Conservation (phyloP, 352 stramenopile species). For the Pythium biforme region DNA sequence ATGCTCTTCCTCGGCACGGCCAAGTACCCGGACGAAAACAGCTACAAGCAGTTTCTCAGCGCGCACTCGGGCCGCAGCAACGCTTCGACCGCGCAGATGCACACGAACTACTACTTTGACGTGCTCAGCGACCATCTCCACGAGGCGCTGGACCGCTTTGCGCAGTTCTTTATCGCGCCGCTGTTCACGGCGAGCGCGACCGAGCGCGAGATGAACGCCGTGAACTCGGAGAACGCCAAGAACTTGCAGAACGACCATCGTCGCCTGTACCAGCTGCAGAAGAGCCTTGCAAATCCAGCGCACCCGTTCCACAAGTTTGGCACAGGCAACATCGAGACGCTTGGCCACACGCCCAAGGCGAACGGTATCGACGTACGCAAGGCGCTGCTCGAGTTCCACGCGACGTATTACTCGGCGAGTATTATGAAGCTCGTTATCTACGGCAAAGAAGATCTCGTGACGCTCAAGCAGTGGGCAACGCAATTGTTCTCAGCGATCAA, state of each 20-base stretch:
- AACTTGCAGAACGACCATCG: slow-evolving; percentile 93
- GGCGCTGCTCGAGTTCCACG: slow-evolving; percentile 83
- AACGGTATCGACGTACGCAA: slow-evolving; percentile 62
- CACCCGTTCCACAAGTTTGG: slow-evolving; percentile 91
- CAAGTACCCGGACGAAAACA: slow-evolving; percentile 96
- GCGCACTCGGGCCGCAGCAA: slow-evolving; percentile 94
- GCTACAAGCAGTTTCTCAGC: slow-evolving; percentile 92
- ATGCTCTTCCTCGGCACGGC: slow-evolving; percentile 97
- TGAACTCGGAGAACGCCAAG: slow-evolving; percentile 97
- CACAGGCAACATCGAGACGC: slow-evolving; percentile 86
- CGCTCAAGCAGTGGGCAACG: slow-evolving; percentile 71
- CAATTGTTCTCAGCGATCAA: slow-evolving; percentile 82
- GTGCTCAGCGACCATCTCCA: slow-evolving; percentile 76
- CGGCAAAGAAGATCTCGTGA: slow-evolving; percentile 85
- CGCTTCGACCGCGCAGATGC: slow-evolving; percentile 94
- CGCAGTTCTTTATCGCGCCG: slow-evolving; percentile 97
- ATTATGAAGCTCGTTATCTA: slow-evolving; percentile 91
- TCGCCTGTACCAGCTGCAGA: slow-evolving; percentile 82
- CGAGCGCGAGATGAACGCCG: slow-evolving; percentile 94
- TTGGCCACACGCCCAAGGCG: slow-evolving; percentile 41
- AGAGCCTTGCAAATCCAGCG: slow-evolving; percentile 58
- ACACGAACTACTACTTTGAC: slow-evolving; percentile 98
- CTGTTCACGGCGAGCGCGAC: slow-evolving; percentile 90
- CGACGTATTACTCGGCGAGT: slow-evolving; percentile 88
- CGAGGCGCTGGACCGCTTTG: slow-evolving; percentile 94